Evolutionary conservation across 257 asterid species (phyloP).

Genomic region (Scutellaria barbata): DNA sequence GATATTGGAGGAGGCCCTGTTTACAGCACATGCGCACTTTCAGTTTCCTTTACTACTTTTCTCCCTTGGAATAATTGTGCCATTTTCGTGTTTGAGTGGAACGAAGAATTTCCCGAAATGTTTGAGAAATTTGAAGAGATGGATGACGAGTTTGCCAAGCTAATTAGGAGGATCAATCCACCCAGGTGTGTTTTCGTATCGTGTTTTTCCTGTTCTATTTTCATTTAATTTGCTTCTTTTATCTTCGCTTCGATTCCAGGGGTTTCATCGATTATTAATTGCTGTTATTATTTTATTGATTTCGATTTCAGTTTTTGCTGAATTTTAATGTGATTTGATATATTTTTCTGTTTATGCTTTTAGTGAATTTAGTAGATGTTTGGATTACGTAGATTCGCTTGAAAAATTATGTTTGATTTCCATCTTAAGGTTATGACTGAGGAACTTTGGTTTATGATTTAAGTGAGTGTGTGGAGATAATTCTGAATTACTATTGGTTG

Average conservation of each 20-base stretch:
- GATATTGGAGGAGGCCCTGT: slow-evolving; percentile 51
- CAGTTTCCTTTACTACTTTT: slow-evolving; percentile 6
- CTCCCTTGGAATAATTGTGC: not conserved
- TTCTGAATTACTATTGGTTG: too few species aligned
- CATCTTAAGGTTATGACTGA: not conserved
- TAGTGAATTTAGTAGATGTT: not conserved
- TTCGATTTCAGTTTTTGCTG: not conserved
- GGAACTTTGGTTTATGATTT: not conserved
- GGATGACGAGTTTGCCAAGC: slow-evolving; percentile 83
- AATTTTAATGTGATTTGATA: not conserved
- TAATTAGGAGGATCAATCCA: slow-evolving; percentile 73
- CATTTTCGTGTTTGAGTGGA: not conserved
- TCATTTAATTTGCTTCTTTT: not conserved
- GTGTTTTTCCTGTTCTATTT: not conserved
- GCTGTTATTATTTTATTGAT: not conserved
- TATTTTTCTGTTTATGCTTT: not conserved
- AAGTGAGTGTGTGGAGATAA: not conserved
- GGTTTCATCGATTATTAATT: slow-evolving; percentile 30
- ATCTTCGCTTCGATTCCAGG: not conserved
- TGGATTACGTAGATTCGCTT: slow-evolving; percentile 11
- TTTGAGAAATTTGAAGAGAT: slow-evolving; percentile 41
- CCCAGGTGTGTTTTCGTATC: slow-evolving; percentile 50
- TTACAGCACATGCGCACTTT: slow-evolving; percentile 37
- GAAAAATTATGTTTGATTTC: not conserved
- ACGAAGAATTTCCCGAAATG: slow-evolving; percentile 30